Conservation (phyloP, 2,329 filamentous ascomycete species). For the Pyrenophora graminea region DNA sequence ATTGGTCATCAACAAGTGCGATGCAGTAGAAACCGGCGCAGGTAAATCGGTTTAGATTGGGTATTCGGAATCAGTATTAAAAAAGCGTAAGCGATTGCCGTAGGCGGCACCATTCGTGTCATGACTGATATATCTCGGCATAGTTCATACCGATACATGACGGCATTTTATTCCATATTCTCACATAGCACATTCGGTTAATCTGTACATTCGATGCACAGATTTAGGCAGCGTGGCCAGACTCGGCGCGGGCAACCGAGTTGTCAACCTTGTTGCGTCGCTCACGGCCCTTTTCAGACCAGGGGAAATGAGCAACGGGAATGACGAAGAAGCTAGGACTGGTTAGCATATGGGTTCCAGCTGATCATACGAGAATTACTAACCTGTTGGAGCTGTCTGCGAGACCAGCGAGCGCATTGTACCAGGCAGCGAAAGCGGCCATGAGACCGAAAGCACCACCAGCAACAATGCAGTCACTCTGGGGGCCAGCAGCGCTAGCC, state of each 20-base stretch:
- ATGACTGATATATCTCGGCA: background rate
- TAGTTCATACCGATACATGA: slow-evolving; percentile 1
- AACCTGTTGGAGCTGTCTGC: slow-evolving; percentile 58
- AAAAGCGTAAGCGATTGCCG: slow-evolving; percentile 4
- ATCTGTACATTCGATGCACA: background rate
- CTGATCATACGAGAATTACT: slow-evolving; percentile 9
- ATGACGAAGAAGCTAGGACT: slow-evolving; percentile 81
- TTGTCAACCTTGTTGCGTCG: slow-evolving; percentile 49
- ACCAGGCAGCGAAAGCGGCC: slow-evolving; percentile 60
- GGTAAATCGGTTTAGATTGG: background rate
- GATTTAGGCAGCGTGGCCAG: slow-evolving; percentile 7
- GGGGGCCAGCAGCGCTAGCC: slow-evolving; percentile 47
- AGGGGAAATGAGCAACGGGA: slow-evolving; percentile 92
- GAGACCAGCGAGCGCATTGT: slow-evolving; percentile 60
- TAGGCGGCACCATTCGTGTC: background rate
- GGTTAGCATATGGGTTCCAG: slow-evolving; percentile 12
- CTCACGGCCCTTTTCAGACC: slow-evolving; percentile 63
- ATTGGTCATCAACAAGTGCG: too few relatives aligned
- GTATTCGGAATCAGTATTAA: slow-evolving; percentile 11
- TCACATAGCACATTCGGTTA: background rate
- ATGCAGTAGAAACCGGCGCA: too few relatives aligned
- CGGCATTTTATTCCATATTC: background rate
- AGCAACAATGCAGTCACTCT: slow-evolving; percentile 54
- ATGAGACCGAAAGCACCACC: slow-evolving; percentile 59
- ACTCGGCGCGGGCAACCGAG: slow-evolving; percentile 28